Conservation (phyloP, 2,329 filamentous ascomycete genomes). For the Nemania diffusa region DNA sequence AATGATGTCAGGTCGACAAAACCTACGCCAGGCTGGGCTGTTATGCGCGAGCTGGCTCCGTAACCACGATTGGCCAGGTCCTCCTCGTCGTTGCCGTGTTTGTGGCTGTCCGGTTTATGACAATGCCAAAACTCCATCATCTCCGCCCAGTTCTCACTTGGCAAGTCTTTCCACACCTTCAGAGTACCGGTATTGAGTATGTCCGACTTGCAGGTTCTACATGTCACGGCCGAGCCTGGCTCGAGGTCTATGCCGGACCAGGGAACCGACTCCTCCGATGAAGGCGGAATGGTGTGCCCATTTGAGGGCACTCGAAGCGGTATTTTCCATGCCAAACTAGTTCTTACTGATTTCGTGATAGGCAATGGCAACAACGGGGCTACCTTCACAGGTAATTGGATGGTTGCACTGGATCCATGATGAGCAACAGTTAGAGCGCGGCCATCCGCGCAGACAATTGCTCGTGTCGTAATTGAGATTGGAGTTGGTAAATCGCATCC, state of each 20-base stretch:
- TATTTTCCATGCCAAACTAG: constrained; percentile 64
- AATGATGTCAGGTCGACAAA: constrained; percentile 86
- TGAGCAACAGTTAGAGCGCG: constrained; percentile 61
- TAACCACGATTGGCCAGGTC: constrained; percentile 76
- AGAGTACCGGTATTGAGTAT: constrained; percentile 56
- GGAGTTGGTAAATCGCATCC: constrained; percentile 61
- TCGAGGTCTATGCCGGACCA: constrained; percentile 67
- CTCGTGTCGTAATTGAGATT: constrained; percentile 55
- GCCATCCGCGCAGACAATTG: constrained; percentile 58
- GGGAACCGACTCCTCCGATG: constrained; percentile 56
- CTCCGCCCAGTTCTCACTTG: constrained; percentile 97
- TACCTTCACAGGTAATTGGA: constrained; percentile 57
- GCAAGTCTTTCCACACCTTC: constrained; percentile 85
- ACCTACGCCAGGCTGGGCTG: constrained; percentile 72
- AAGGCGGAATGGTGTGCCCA: constrained; percentile 15
- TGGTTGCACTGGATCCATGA: constrained; percentile 51
- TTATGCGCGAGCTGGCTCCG: constrained; percentile 80
- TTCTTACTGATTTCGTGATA: constrained; percentile 48
- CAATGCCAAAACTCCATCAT: constrained; percentile 99
- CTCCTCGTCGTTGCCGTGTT: constrained; percentile 51
- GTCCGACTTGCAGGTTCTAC: constrained; percentile 53
- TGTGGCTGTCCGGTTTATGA: constrained; percentile 78
- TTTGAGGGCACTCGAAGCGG: constrained; percentile 49
- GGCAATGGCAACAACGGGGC: constrained; percentile 51
- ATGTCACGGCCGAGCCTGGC: constrained; percentile 53